Percentiles rank a stretch among this genome's conserved stretches.
These are phyloP conservation scores for Lactifluus volemus DNA, from an alignment of 768 basidiomycete species.

Conservation along the genomic window DNA sequence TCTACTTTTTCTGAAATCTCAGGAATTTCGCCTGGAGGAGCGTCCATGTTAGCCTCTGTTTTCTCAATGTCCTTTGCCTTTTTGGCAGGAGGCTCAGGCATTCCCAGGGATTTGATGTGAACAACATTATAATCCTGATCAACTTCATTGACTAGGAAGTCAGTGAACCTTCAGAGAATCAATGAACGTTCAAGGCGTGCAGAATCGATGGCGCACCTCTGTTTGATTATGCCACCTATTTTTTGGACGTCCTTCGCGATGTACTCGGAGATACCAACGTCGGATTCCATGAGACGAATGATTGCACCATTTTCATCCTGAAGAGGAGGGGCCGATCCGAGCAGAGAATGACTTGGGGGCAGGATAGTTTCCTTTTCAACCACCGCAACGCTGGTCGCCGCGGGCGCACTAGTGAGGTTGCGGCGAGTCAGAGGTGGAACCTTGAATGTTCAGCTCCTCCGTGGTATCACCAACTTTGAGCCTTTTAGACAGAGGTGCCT, in stretches of 20 bases:
- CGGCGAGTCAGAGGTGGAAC: slow-evolving; percentile 12
- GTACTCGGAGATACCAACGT: slow-evolving; percentile 90
- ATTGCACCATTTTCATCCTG: slow-evolving; percentile 41
- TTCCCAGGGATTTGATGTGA: slow-evolving; percentile 68
- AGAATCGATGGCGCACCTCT: slow-evolving; percentile 49
- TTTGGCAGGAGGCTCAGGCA: slow-evolving; percentile 50
- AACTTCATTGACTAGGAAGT: slow-evolving; percentile 93
- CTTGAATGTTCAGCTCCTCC: neutral
- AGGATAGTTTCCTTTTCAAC: slow-evolving; percentile 27
- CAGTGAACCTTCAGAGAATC: slow-evolving; percentile 67
- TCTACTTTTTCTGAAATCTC: slow-evolving; percentile 14
- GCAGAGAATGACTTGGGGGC: slow-evolving; percentile 67
- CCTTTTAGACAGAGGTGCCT: slow-evolving; percentile 31
- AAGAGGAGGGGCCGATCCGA: slow-evolving; percentile 48
- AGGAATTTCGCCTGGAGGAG: slow-evolving; percentile 13
- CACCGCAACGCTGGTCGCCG: neutral
- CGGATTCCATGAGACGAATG: slow-evolving; percentile 56
- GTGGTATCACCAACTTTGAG: slow-evolving; percentile 26
- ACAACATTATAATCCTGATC: slow-evolving; percentile 72
- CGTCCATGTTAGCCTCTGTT: slow-evolving; percentile 19
- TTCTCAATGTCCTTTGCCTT: slow-evolving; percentile 28
- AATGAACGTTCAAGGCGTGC: neutral
- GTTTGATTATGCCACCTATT: slow-evolving; percentile 93
- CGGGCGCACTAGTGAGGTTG: slow-evolving; percentile 27
- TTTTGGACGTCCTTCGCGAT: slow-evolving; percentile 58